These are phyloP conservation scores for Colletotrichum paranaense DNA, from an alignment of 2,329 filamentous ascomycete genomes.

Conservation along the genomic window DNA sequence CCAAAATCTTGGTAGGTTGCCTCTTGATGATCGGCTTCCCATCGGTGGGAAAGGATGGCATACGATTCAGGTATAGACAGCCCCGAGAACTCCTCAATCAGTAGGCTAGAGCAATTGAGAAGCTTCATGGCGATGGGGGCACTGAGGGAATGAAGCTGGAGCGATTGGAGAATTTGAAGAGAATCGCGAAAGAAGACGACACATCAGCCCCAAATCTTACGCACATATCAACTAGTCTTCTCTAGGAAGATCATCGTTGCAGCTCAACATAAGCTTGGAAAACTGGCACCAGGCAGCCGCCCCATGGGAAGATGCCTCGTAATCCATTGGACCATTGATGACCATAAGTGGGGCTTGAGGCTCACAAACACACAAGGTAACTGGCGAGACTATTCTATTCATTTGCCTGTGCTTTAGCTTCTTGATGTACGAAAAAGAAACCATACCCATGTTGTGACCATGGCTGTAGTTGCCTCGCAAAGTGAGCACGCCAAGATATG, in stretches of 20 bases:
- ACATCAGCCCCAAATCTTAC: background rate
- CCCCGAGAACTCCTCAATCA: slow-evolving; percentile 17
- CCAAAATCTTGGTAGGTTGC: slow-evolving; percentile 66
- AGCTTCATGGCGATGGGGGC: background rate
- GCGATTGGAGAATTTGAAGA: no score
- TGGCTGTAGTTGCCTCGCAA: background rate
- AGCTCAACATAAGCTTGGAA: background rate
- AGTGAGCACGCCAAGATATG: background rate
- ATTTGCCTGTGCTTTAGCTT: background rate
- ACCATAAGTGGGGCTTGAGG: background rate
- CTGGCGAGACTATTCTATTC: background rate
- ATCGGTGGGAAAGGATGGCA: slow-evolving; percentile 14
- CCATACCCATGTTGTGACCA: background rate
- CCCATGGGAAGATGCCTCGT: background rate
- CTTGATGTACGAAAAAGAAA: background rate
- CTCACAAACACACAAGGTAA: background rate
- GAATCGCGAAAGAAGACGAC: background rate
- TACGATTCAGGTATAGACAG: background rate
- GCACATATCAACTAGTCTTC: background rate
- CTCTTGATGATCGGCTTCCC: slow-evolving; percentile 41
- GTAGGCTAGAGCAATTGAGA: background rate
- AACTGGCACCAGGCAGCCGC: background rate
- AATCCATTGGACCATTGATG: background rate
- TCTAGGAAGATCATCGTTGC: background rate
- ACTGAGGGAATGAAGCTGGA: background rate